A percentile compares a stretch with the other conserved stretches of the same genome.
phyloP scores from a whole-genome alignment of 2,329 filamentous ascomycete genomes.

The Alternaria dauci region DNA sequence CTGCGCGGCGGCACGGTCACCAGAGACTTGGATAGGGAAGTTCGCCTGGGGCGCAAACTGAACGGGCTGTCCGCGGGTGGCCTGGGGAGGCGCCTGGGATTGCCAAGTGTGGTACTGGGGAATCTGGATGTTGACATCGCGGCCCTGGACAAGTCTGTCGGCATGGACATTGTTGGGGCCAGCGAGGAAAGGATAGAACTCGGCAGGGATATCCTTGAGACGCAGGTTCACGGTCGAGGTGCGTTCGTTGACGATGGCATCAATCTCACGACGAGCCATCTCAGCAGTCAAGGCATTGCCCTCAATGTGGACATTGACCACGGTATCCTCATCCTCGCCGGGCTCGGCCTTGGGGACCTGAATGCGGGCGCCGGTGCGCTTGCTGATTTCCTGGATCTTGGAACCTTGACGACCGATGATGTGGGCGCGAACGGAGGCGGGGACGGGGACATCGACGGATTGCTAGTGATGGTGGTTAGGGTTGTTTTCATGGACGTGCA shows the following conservation, averaged over 20 bases:
- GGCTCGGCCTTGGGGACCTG: conserved; percentile 85
- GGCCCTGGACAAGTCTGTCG: conserved; percentile 73
- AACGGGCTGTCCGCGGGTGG: conserved; percentile 70
- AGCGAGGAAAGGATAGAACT: conserved; percentile 95
- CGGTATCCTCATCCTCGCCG: conserved; percentile 79
- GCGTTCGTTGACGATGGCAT: conserved; percentile 86
- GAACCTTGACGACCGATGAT: conserved; percentile 93
- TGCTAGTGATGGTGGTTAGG: conserved; percentile 56
- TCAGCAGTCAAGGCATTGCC: conserved; percentile 89
- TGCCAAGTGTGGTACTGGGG: conserved; percentile 81
- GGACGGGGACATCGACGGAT: conserved; percentile 79
- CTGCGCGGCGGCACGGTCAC: conserved; percentile 84
- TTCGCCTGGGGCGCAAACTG: conserved; percentile 76
- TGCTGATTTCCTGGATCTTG: conserved; percentile 88
- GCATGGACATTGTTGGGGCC: conserved; percentile 76
- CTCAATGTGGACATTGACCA: conserved; percentile 86
- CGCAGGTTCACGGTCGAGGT: conserved; percentile 82
- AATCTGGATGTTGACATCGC: conserved; percentile 81
- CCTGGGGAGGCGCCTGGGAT: conserved; percentile 71
- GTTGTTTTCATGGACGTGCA: background rate
- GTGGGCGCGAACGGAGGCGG: conserved; percentile 81
- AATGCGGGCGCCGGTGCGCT: conserved; percentile 87
- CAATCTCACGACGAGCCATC: conserved; percentile 82
- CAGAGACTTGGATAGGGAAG: conserved; percentile 83
- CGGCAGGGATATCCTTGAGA: conserved; percentile 83